Conservation (phyloP, 2,329 filamentous ascomycete species). For the Plectosphaerella cucumerina region DNA sequence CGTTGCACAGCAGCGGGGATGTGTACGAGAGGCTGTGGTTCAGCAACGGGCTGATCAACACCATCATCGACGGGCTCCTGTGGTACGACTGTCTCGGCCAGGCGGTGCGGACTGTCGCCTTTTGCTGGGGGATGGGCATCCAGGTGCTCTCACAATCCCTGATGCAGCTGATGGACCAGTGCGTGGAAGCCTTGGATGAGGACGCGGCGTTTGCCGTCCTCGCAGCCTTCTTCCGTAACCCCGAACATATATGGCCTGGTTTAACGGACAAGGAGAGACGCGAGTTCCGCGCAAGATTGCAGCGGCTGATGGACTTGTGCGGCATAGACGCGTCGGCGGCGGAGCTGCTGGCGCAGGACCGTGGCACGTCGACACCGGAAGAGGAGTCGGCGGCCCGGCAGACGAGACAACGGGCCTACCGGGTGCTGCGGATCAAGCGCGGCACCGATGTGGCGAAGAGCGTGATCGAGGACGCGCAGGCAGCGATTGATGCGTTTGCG, state of each 20-base stretch:
- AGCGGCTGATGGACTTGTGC: constrained; percentile 27
- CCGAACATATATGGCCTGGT: background rate
- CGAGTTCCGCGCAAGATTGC: constrained; percentile 16
- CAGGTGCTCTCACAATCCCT: constrained; percentile 24
- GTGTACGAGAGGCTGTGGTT: constrained; percentile 36
- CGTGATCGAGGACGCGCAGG: background rate
- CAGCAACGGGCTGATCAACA: constrained; percentile 34
- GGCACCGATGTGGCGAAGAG: background rate
- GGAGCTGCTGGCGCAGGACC: constrained; percentile 8
- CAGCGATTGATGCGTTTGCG: background rate
- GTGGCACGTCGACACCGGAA: constrained; percentile 12
- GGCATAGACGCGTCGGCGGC: constrained; percentile 16
- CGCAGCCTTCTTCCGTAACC: background rate
- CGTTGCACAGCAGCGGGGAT: constrained; percentile 24
- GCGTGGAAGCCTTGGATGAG: constrained; percentile 33
- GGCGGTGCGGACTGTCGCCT: constrained; percentile 36
- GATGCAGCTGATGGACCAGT: constrained; percentile 35
- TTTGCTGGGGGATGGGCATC: constrained; percentile 31
- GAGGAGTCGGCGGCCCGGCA: background rate
- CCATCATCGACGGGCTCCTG: constrained; percentile 43
- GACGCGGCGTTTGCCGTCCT: background rate
- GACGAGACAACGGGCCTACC: background rate
- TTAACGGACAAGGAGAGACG: background rate
- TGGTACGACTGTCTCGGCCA: constrained; percentile 40
- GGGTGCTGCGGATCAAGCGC: constrained; percentile 7